A percentile compares a stretch with the other conserved stretches of the same genome.
These are phyloP conservation scores for Huntiella abstrusa DNA, from an alignment of 2,329 filamentous ascomycete genomes.

Conservation along the genomic window DNA sequence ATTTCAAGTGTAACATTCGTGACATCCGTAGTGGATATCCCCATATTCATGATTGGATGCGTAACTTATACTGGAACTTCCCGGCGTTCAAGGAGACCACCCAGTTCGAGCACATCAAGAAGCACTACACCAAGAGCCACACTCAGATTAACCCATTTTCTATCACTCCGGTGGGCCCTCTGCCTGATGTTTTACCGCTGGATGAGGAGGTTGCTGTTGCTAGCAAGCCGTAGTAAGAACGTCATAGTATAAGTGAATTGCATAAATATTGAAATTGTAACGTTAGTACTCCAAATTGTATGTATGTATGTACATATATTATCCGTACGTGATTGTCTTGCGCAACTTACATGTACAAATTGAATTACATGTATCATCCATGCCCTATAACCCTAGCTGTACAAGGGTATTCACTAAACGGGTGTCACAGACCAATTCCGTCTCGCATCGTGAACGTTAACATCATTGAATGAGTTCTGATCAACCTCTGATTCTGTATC, in stretches of 20 bases:
- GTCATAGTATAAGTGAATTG: neutral
- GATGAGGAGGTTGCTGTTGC: slow-evolving; percentile 54
- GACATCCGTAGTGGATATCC: slow-evolving; percentile 78
- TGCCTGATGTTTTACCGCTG: slow-evolving; percentile 61
- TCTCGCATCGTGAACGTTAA: neutral
- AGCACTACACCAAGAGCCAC: slow-evolving; percentile 43
- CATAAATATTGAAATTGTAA: slow-evolving; percentile 12
- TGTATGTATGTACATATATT: too few relatives aligned
- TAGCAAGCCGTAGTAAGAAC: neutral
- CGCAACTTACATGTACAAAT: too few relatives aligned
- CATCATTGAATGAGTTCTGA: neutral
- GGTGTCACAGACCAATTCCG: neutral
- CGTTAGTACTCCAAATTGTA: neutral
- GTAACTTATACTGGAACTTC: slow-evolving; percentile 67
- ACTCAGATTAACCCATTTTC: slow-evolving; percentile 46
- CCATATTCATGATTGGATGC: slow-evolving; percentile 60
- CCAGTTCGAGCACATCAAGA: slow-evolving; percentile 91
- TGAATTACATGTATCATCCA: too few relatives aligned
- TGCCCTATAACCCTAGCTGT: neutral
- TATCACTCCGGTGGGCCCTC: slow-evolving; percentile 71
- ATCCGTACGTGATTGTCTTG: too few relatives aligned
- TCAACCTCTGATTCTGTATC: neutral
- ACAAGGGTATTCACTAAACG: neutral
- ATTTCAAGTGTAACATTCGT: slow-evolving; percentile 72
- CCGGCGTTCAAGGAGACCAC: slow-evolving; percentile 67